phyloP scores from a whole-genome alignment of 345 rosid genomes.

The Melaleuca alternifolia region DNA sequence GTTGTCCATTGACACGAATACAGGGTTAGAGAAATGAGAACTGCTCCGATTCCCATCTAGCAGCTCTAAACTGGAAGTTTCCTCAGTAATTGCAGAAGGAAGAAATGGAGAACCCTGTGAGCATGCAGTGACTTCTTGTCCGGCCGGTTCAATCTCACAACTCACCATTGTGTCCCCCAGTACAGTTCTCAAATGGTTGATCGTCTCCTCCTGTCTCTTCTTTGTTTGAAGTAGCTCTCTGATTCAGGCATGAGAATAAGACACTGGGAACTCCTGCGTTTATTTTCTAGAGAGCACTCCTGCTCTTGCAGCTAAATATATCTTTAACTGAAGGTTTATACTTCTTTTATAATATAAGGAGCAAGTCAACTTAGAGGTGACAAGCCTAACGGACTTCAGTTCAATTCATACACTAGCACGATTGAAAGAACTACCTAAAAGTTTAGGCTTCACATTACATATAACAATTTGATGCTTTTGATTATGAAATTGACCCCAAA shows the following conservation, averaged over 20 bases:
- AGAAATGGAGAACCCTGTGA: conserved; percentile 51
- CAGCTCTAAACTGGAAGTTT: conserved; percentile 37
- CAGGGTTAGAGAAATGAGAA: conserved; percentile 20
- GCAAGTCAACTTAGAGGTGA: neutral
- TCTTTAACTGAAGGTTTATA: neutral
- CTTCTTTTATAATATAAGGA: neutral
- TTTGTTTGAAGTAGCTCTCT: conserved; percentile 48
- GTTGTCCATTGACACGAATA: conserved; percentile 42
- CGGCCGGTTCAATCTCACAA: conserved; percentile 53
- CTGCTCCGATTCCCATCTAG: conserved; percentile 19
- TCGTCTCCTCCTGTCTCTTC: conserved; percentile 37
- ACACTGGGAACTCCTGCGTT: neutral
- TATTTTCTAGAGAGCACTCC: neutral
- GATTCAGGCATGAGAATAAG: neutral
- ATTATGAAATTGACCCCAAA: neutral
- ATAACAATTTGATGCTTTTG: neutral
- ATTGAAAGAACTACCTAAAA: neutral
- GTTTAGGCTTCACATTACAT: neutral
- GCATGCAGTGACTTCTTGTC: conserved; percentile 42
- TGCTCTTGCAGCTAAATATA: neutral
- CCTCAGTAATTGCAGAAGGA: conserved; percentile 40
- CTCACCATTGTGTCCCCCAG: conserved; percentile 43
- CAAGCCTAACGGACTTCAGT: neutral
- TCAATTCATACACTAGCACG: neutral
- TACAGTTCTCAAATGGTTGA: conserved; percentile 19